Evolutionary conservation across 371 early-diverging fungal species (phyloP), one percentile per base, ranked within the genome.

Genomic region (Circinella umbellata): DNA sequence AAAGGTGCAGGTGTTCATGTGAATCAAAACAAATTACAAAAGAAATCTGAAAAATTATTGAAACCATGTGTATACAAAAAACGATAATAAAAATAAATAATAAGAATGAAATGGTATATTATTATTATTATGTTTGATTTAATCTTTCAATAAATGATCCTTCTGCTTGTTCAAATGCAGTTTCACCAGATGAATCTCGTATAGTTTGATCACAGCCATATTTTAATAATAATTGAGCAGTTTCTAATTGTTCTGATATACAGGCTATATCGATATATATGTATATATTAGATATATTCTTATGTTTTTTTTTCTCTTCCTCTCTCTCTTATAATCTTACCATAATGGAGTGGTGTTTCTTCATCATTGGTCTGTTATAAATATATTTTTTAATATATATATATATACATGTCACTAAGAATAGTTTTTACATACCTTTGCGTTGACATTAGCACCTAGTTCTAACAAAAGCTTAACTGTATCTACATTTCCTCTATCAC

Each of bases 41-140:
- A 73, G 73, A 81, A 69, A 68, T 81, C 77, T 48, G 81, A 68
- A 67, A 76, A 80, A n/a, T 73, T 91, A 61, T 79, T 96, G 69
- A 95, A 95, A 80, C 96, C 97, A 14, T 96, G 97, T 75, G 84
- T 95, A 54, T 96, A 96, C 82, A 96, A 96, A 57, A 89, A 89
- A 55, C 92, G 96, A 68, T 96, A 86, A 81, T 66, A 46, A 64
- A 62, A 18, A 42, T 42, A 42, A 42, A 42, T 11, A 42, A 42
- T 9, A 6, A 42, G 1, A 11, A 42, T 42, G 3, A 42, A 42
- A 3, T 27, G 27, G 49, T 17, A 35, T 51, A 17, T n/a, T 20
- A 47, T 20, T 7, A 8, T 61, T 6, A 46, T 35, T 64, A 51
- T 51, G 6, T 14, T 36, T 20, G n/a, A 27, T 46, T 46, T 20